Evolutionary conservation across 139 green algal genomes (phyloP), one percentile per base, ranked within the genome.

Genomic region (Volvox reticuliferus): DNA sequence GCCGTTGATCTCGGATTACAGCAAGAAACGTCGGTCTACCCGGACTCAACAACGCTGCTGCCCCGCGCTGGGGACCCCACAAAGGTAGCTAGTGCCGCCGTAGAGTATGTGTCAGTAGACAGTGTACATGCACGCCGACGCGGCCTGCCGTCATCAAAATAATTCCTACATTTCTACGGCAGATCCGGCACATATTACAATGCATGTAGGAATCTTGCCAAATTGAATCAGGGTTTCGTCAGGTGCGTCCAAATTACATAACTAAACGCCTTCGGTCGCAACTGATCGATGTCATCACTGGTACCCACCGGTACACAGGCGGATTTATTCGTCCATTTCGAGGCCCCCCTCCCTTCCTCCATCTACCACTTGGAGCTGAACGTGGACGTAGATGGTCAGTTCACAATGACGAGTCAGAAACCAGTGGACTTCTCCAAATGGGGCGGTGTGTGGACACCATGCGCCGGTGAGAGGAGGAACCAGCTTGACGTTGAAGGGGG

Each of bases 391-490:
- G 84, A 89, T 26, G 84, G 84, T 28, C 0, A 21, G 5, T 35
- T 89, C 24, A 13, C 6, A 16, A n/a, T 89, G 14, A 20, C 22
- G 18, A 50, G 24, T 18, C 17, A 67, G 5, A 33, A 55, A 14
- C 84, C 77, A 17, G 37, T 88, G 18, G 77, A 93, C 84, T 88
- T 65, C 24, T 68, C 50, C 44, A 76, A 83, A 21, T 88, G 67
- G 61, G 90, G 84, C n/a, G 90, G 90, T 69, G 32, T 93, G 65
- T 91, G 77, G 84, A 88, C 68, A 12, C 90, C 84, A 0, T 93
- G 90, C 76, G 90, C 90, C 2, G 84, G 84, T 81, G 28, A 16
- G 81, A 24, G 1, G 37, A 9, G 17, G n/a, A 55, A 55, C 44
- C 44, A 55, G 44, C 44, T 9, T n/a, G 44, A 9, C 44, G 5